Percentiles rank a stretch among this genome's conserved stretches.
Evolutionary conservation across 2,329 filamentous ascomycete genomes (phyloP).

Genomic region (Penicillium sp.): DNA sequence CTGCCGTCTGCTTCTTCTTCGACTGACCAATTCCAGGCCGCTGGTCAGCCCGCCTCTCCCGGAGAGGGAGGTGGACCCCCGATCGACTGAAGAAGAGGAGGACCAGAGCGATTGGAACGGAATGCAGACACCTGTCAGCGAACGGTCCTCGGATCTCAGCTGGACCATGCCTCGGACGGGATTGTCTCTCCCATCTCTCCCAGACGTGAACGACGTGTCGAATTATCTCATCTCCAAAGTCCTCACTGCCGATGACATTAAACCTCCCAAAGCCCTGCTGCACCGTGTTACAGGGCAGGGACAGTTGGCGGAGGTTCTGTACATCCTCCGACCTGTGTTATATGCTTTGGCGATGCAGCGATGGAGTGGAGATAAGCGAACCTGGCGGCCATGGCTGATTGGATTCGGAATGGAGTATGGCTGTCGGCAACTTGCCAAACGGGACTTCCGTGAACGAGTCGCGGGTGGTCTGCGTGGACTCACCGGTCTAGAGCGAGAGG

Average conservation of each 20-base stretch:
- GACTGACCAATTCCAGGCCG: constrained; percentile 77
- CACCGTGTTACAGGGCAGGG: constrained; percentile 70
- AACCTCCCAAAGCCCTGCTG: constrained; percentile 81
- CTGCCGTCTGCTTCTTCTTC: constrained; percentile 75
- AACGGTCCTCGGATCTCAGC: constrained; percentile 49
- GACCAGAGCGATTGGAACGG: constrained; percentile 43
- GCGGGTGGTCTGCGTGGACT: constrained; percentile 72
- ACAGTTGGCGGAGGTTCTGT: constrained; percentile 82
- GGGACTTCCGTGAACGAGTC: constrained; percentile 59
- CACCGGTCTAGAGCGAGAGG: constrained; percentile 83
- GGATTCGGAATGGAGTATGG: constrained; percentile 83
- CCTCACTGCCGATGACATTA: constrained; percentile 93
- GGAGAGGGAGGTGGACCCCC: constrained; percentile 75
- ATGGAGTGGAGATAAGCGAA: constrained; percentile 67
- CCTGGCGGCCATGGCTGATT: constrained; percentile 89
- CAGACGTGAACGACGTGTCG: constrained; percentile 76
- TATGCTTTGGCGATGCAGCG: constrained; percentile 82
- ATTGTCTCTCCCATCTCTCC: constrained; percentile 77
- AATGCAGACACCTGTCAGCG: constrained; percentile 44
- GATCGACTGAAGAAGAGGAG: constrained; percentile 51
- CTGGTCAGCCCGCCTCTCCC: constrained; percentile 81
- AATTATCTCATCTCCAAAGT: constrained; percentile 86
- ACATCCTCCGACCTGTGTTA: constrained; percentile 82
- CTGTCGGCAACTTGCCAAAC: constrained; percentile 77
- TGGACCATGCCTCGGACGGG: constrained; percentile 97